Evolutionary conservation across 176 grass and related monocot species (phyloP), one percentile per base, ranked within the genome.

Genomic region (Poa pratensis): DNA sequence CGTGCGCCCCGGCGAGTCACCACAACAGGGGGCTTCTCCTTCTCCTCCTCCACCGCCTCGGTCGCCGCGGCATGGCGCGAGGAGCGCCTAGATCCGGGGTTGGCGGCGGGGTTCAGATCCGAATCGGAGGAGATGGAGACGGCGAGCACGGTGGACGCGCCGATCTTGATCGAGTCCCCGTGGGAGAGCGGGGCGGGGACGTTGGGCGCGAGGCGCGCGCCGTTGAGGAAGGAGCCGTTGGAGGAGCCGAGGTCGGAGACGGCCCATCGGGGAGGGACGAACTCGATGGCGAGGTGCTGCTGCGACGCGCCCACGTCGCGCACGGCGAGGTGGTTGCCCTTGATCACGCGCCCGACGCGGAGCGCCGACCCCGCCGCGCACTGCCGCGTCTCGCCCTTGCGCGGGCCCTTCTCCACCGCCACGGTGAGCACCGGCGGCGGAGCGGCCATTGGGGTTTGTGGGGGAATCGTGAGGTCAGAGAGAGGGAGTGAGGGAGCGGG

Each of bases 171-270:
- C 17, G 52, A n/a, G 73, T 98, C 91, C 28, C 93, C 87, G 40
- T 95, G 24, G 16, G 91, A 87, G 27, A 98, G 78, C 40, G 83
- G 91, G 26, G 89, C 23, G 0, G 91, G 89, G 40, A 85, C 35
- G 52, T 82, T 78, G 59, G 93, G 83, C 22, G 42, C 68, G 20
- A 98, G 77, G 23, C 39, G 46, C 45, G 14, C 58, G 9, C 50
- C 91, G 55, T 98, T 95, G 70, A 95, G 89, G 68, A 92, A 9
- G 51, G 96, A 95, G 5, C 96, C 93, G 35, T 98, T 98, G 73
- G 93, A 98, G 82, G 92, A 93, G 3, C 81, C 91, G 18, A 95
- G 73, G 51, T 98, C 96, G 50, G 83, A 90, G 55, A 89, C 83
- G 24, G 76, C 80, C 96, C 96, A 98, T 17, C 81, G 42, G 64